These are phyloP conservation scores for Peterozyma xylosa DNA, from an alignment of 805 yeast genomes.

Conservation along the genomic window DNA sequence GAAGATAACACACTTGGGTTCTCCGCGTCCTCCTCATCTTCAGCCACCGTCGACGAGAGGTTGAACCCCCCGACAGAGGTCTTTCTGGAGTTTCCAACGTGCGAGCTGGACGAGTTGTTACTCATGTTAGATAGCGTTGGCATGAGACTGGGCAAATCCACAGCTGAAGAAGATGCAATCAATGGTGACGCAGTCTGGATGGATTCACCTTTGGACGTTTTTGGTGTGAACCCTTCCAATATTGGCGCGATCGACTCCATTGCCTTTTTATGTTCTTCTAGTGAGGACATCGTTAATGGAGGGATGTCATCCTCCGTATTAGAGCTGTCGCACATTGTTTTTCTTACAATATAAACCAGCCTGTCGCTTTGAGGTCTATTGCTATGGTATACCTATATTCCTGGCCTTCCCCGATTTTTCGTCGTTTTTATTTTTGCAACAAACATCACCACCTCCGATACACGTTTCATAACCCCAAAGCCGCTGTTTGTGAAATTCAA, in stretches of 20 bases:
- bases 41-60: neutral
- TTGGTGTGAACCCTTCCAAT: constrained; percentile 65
- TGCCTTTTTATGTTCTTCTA: constrained; percentile 41
- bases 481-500: no score
- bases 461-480: no score
- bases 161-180: constrained; percentile 5
- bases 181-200: constrained; percentile 11
- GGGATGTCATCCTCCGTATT: constrained; percentile 18
- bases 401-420: no score
- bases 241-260: constrained; percentile 79
- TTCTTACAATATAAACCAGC: no score
- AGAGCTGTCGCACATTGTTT: constrained; percentile 13
- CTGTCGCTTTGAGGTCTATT: no score
- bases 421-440: no score
- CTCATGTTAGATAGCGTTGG: constrained; percentile 7
- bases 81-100: neutral
- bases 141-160: constrained; percentile 7
- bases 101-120: neutral
- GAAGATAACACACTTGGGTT: neutral
- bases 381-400: no score
- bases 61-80: neutral
- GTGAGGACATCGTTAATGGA: constrained; percentile 20
- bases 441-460: no score
- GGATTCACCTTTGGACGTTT: constrained; percentile 40
- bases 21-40: neutral